Evolutionary conservation across 352 stramenopile species (phyloP), one percentile per base, ranked within the genome.

Genomic region (Albugo candida): DNA sequence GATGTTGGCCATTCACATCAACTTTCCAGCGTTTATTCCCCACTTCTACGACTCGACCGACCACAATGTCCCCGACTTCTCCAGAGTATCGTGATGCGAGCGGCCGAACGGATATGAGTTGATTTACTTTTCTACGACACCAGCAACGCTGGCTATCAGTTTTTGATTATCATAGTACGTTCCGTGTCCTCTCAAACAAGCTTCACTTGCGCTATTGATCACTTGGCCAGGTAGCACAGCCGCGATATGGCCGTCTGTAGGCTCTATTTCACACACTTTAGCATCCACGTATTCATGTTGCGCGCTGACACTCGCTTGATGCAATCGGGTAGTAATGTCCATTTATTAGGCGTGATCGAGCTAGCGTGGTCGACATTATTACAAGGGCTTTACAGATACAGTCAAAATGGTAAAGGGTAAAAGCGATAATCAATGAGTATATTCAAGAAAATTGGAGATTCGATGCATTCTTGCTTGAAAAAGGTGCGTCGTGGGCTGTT

Each of bases 91-190:
- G 67, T 12, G 69, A 84, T 38, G 81, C 67, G 0, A 95, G 62
- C n/a, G 85, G 86, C 36, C 92, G 82, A 31, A 97, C 92, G 2
- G 73, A 88, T 55, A 97, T 92, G 19, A 97, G 72, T 66, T 97
- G 95, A 63, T 97, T 97, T 13, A 97, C 88, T 45, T 94, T 88
- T 97, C 86, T 10, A 97, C 83, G n/a, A 89, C 84, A 14, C 92
- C 92, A 4, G 84, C 83, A 18, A 96, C 83, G 60, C 78, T 95
- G 40, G 89, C 87, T 52, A 97, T 67, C n/a, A 97, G 66, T 51
- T 89, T 67, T 49, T 76, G 70, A 45, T 61, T 54, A 64, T 92
- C 88, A 36, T 97, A 66, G 63, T 97, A 97, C 16, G 91, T 97
- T 37, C 92, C 92, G 56, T 97, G 92, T 36, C 92, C 92, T 43